These are phyloP conservation scores for Alternaria brassicae DNA, from an alignment of 2,329 filamentous ascomycete species.

Conservation along the genomic window DNA sequence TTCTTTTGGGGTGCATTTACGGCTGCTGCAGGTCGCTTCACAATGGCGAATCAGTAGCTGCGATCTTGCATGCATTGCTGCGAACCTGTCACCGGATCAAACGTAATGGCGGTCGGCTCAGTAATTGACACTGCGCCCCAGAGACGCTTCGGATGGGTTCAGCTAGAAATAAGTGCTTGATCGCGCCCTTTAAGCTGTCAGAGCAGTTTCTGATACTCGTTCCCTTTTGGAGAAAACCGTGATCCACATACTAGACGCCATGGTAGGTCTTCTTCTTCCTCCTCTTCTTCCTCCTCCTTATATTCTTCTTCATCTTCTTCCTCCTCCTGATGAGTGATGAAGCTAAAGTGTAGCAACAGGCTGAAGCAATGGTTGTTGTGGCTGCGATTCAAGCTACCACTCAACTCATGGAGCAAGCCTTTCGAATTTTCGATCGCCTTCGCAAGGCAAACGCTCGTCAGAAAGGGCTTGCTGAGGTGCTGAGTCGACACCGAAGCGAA, in stretches of 20 bases:
- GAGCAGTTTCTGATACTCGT: not conserved
- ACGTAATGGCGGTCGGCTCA: not conserved
- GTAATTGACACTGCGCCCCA: conserved; percentile 7
- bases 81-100: conserved; percentile 7
- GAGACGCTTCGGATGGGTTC: not conserved
- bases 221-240: not conserved
- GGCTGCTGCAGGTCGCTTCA: conserved; percentile 11
- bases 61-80: conserved; percentile 4
- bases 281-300: too few relatives aligned
- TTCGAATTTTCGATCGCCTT: conserved; percentile 17
- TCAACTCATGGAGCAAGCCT: conserved; percentile 17
- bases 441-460: conserved; percentile 21
- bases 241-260: not conserved
- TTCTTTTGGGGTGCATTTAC: conserved; percentile 2
- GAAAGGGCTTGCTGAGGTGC: conserved; percentile 6
- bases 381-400: conserved; percentile 4
- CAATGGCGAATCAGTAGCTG: conserved; percentile 1
- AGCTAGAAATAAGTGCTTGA: not conserved
- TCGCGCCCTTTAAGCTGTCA: not conserved
- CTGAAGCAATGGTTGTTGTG: not conserved
- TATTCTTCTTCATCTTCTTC: too few relatives aligned
- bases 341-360: not conserved
- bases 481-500: not conserved
- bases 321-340: not conserved
- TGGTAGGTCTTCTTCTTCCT: not conserved